phyloP scores from a whole-genome alignment of 495 filamentous ascomycete genomes.

The Penicillium arizonense region DNA sequence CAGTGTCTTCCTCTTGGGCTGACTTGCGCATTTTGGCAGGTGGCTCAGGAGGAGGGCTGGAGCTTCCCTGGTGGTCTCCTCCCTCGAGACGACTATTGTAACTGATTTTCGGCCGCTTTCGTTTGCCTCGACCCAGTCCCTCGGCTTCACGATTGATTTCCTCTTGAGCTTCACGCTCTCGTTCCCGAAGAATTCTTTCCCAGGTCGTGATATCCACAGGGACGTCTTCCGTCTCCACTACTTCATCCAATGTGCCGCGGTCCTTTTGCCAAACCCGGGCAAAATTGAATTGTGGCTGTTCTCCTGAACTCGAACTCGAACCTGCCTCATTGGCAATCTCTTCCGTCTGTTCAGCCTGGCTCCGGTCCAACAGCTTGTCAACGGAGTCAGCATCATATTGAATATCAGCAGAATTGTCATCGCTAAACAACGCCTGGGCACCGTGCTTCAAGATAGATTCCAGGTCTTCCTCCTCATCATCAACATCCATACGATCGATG shows the following conservation, averaged over 20 bases:
- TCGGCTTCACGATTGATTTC: constrained; percentile 64
- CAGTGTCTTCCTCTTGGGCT: constrained; percentile 13
- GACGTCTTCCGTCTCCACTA: constrained; percentile 45
- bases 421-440: constrained; percentile 79
- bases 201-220: constrained; percentile 65
- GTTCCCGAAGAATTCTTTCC: constrained; percentile 82
- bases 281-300: constrained; percentile 68
- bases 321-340: constrained; percentile 49
- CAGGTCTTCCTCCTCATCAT: constrained; percentile 75
- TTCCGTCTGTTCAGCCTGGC: constrained; percentile 70
- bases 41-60: constrained; percentile 7
- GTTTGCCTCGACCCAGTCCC: constrained; percentile 79
- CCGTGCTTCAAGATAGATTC: constrained; percentile 89
- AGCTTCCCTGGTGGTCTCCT: constrained; percentile 6
- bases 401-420: constrained; percentile 64
- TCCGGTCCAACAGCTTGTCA: constrained; percentile 85
- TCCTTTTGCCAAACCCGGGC: constrained; percentile 93
- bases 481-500: constrained; percentile 82
- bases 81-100: constrained; percentile 27
- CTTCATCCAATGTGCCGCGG: constrained; percentile 58
- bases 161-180: constrained; percentile 69
- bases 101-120: constrained; percentile 50
- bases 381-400: constrained; percentile 77
- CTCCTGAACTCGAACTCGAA: constrained; percentile 48
- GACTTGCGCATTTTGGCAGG: constrained; percentile 25